These are phyloP conservation scores for Rhodosporidiobolus odoratus DNA, from an alignment of 768 basidiomycete genomes.

Conservation along the genomic window DNA sequence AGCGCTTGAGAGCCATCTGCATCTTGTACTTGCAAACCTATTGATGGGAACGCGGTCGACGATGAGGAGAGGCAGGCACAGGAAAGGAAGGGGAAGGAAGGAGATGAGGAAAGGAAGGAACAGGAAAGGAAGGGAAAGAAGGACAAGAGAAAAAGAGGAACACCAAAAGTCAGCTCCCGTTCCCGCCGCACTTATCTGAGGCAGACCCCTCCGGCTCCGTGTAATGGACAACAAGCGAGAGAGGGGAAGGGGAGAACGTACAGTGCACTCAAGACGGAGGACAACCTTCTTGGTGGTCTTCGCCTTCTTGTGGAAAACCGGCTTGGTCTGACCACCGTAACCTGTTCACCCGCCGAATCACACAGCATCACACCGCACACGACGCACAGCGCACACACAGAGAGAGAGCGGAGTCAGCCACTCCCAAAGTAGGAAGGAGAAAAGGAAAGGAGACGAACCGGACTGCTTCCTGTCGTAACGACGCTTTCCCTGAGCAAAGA, in stretches of 20 bases:
- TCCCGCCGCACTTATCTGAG: too few species aligned
- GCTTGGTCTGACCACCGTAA: conserved; percentile 99
- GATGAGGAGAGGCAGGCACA: too few species aligned
- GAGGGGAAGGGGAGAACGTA: too few species aligned
- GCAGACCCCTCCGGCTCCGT: too few species aligned
- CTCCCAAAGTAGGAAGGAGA: neutral
- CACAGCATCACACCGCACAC: neutral
- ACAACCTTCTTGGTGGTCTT: conserved; percentile 99
- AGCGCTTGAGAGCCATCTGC: conserved; percentile 79
- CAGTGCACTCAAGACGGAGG: conserved; percentile 91
- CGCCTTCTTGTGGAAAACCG: conserved; percentile 97
- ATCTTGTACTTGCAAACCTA: conserved; percentile 47
- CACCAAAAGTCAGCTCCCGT: too few species aligned
- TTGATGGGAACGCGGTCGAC: too few species aligned
- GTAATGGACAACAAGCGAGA: too few species aligned
- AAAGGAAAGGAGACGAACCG: conserved; percentile 43
- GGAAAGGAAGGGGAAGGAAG: too few species aligned
- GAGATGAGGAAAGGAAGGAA: too few species aligned
- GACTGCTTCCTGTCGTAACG: conserved; percentile 99
- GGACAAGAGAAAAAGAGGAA: too few species aligned
- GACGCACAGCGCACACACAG: neutral
- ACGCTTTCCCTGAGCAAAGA: conserved; percentile 98
- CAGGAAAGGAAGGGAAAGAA: too few species aligned
- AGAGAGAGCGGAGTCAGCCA: neutral
- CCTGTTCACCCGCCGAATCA: conserved; percentile 49